Conservation (phyloP, 192 early-diverging fungal species). For the Coemansia asiatica region DNA sequence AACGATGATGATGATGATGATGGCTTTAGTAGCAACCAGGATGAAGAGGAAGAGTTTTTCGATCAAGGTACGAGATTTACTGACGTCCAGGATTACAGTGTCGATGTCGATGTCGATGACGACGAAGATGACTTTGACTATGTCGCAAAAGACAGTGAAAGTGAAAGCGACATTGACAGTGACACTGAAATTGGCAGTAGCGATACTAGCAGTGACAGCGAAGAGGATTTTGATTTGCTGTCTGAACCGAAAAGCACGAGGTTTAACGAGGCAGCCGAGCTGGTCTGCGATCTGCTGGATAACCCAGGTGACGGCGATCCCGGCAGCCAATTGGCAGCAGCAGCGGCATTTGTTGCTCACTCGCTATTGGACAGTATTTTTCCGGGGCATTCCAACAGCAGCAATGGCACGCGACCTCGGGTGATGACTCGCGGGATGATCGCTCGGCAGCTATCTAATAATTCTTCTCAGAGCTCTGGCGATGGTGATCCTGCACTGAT, state of each 20-base stretch:
- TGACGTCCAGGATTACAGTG: too few relatives aligned
- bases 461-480: not conserved
- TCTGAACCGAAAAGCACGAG: not conserved
- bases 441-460: slow-evolving; percentile 6
- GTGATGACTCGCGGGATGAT: slow-evolving; percentile 47
- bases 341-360: slow-evolving; percentile 40
- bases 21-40: slow-evolving; percentile 5
- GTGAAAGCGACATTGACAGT: slow-evolving; percentile 15
- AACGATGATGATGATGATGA: not conserved
- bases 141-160: slow-evolving; percentile 19
- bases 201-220: slow-evolving; percentile 20
- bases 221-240: not conserved
- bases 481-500: not conserved
- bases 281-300: slow-evolving; percentile 33
- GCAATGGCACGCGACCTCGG: not conserved
- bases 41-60: slow-evolving; percentile 4
- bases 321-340: slow-evolving; percentile 30
- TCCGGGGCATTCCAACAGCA: not conserved
- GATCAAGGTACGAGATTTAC: too few relatives aligned
- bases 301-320: slow-evolving; percentile 17
- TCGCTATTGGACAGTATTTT: slow-evolving; percentile 17
- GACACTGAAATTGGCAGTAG: slow-evolving; percentile 20
- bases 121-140: slow-evolving; percentile 31
- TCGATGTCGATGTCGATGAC: not conserved
- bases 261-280: slow-evolving; percentile 25